Conservation (phyloP, 1,284 basidiomycete species). For the Thecaphora thlaspeos region DNA sequence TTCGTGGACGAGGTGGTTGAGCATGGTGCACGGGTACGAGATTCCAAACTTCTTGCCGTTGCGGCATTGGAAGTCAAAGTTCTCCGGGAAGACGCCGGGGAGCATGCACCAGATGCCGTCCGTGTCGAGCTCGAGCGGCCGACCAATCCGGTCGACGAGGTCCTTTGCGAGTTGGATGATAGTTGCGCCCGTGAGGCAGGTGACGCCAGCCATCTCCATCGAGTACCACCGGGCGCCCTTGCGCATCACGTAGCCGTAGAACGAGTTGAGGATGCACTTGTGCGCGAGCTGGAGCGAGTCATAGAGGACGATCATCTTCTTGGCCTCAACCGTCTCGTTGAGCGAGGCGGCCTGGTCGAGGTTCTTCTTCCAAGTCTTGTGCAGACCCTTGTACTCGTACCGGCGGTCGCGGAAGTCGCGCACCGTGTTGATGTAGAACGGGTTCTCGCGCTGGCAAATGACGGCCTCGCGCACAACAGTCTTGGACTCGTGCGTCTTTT, state of each 20-base stretch:
- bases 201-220: conserved; percentile 99
- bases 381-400: conserved; percentile 98
- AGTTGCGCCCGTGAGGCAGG: conserved; percentile 94
- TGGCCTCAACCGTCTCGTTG: conserved; percentile 89
- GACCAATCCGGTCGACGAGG: conserved; percentile 88
- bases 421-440: conserved; percentile 99
- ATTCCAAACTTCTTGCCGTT: conserved; percentile 85
- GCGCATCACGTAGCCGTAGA: conserved; percentile 99
- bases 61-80: conserved; percentile 89
- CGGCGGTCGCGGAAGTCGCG: conserved; percentile 94
- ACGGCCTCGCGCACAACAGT: conserved; percentile 91
- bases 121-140: conserved; percentile 95
- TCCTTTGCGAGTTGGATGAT: conserved; percentile 99
- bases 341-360: conserved; percentile 74
- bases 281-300: conserved; percentile 99
- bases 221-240: conserved; percentile 99
- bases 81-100: conserved; percentile 94
- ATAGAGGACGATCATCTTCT: conserved; percentile 99
- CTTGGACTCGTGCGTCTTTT: conserved; percentile 98
- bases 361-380: conserved; percentile 99
- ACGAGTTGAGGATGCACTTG: conserved; percentile 99
- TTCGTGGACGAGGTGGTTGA: conserved; percentile 95
- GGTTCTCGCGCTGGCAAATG: conserved; percentile 96
- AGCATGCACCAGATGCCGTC: conserved; percentile 99
- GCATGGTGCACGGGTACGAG: conserved; percentile 99